These are phyloP conservation scores for Leptoxyphium fumago DNA, from an alignment of 2,329 filamentous ascomycete genomes.

Conservation along the genomic window DNA sequence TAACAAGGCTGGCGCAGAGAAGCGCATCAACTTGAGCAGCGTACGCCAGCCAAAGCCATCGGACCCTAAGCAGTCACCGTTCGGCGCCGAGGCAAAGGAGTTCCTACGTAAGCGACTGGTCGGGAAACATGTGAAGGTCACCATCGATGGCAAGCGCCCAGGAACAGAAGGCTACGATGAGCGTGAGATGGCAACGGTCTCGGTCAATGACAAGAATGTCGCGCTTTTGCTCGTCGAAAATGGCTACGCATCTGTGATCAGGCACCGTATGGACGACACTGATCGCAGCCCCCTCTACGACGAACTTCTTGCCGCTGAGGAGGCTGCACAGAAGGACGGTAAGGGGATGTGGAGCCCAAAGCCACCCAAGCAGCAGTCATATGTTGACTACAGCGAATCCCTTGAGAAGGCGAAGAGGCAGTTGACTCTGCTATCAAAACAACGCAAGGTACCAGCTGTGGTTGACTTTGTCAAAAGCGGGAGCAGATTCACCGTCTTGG, in stretches of 20 bases:
- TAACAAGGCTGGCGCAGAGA: constrained; percentile 72
- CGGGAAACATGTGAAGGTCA: constrained; percentile 85
- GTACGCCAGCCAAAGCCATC: constrained; percentile 81
- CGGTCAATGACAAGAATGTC: constrained; percentile 72
- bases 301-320: constrained; percentile 65
- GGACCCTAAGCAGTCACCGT: constrained; percentile 76
- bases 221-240: constrained; percentile 76
- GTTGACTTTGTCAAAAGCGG: constrained; percentile 98
- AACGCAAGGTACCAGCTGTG: constrained; percentile 82
- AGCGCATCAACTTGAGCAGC: constrained; percentile 83
- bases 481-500: constrained; percentile 79
- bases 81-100: constrained; percentile 87
- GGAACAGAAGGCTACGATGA: constrained; percentile 85
- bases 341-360: constrained; percentile 95
- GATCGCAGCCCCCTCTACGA: constrained; percentile 93
- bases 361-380: constrained; percentile 66
- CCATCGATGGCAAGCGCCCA: constrained; percentile 79
- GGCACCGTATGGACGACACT: constrained; percentile 86
- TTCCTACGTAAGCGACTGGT: constrained; percentile 88
- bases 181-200: constrained; percentile 83
- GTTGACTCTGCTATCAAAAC: constrained; percentile 69
- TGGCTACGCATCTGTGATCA: constrained; percentile 85
- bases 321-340: constrained; percentile 66
- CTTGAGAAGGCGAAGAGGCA: constrained; percentile 93
- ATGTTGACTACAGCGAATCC: constrained; percentile 80